Conservation (phyloP, 164 flowering plant species). For the Berberis vulgaris region DNA sequence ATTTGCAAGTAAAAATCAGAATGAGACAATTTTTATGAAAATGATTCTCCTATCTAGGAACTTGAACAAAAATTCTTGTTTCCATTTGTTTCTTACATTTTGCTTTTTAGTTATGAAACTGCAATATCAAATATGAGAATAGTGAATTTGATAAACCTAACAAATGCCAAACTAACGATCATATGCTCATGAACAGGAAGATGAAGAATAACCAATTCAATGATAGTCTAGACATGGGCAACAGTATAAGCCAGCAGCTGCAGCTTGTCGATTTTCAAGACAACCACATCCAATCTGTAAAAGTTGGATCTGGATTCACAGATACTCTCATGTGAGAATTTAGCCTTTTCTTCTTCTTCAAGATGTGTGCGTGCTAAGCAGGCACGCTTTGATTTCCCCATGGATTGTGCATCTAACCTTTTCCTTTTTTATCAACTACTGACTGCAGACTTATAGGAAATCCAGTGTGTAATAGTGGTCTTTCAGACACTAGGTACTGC, state of each 20-base stretch:
- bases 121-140: too few relatives aligned
- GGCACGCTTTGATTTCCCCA: neutral
- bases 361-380: neutral
- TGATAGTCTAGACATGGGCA: slow-evolving; percentile 51
- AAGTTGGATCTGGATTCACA: slow-evolving; percentile 34
- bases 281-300: slow-evolving; percentile 44
- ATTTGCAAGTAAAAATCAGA: too few relatives aligned
- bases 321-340: slow-evolving; percentile 51
- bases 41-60: too few relatives aligned
- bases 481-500: slow-evolving; percentile 44
- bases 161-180: neutral
- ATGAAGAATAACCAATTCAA: slow-evolving; percentile 60
- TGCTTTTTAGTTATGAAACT: neutral
- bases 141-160: too few relatives aligned
- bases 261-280: slow-evolving; percentile 67
- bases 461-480: slow-evolving; percentile 46
- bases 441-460: slow-evolving; percentile 57
- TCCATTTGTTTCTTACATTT: neutral
- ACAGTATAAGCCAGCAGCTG: slow-evolving; percentile 42
- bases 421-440: neutral
- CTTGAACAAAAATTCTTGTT: neutral
- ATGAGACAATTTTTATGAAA: too few relatives aligned
- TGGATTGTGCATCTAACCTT: neutral
- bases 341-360: neutral
- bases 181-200: slow-evolving; percentile 36